Evolutionary conservation across 208 protist species (phyloP).

Genomic region (Herpetomonas tarakana): DNA sequence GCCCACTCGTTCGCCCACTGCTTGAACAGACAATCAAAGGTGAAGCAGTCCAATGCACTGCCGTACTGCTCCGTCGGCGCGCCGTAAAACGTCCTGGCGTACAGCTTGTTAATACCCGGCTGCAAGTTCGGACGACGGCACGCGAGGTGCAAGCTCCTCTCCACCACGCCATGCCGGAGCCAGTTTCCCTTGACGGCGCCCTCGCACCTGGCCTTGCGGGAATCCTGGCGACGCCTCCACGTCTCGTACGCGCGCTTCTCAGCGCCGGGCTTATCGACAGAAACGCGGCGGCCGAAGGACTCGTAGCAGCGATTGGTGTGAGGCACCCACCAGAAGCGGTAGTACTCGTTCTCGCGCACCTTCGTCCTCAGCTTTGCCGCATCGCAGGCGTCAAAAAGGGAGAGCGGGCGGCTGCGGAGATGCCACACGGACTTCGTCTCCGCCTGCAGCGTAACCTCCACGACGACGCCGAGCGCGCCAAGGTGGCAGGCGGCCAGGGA

Average conservation of each 20-base stretch:
- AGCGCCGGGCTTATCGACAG: slow-evolving; percentile 3
- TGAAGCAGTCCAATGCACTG: slow-evolving; percentile 60
- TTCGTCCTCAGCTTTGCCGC: slow-evolving; percentile 26
- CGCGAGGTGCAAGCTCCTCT: slow-evolving; percentile 42
- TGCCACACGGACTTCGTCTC: slow-evolving; percentile 47
- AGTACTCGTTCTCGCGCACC: slow-evolving; percentile 41
- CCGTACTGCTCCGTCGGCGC: slow-evolving; percentile 39
- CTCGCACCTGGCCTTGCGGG: slow-evolving; percentile 7
- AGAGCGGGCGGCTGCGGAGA: slow-evolving; percentile 37
- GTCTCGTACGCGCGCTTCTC: slow-evolving; percentile 12
- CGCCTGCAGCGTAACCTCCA: slow-evolving; percentile 51
- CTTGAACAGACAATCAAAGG: slow-evolving; percentile 77
- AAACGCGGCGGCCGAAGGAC: slow-evolving; percentile 38
- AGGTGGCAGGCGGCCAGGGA: slow-evolving; percentile 59
- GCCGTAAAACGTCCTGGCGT: slow-evolving; percentile 39
- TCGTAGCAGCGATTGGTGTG: slow-evolving; percentile 75
- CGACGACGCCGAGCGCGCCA: slow-evolving; percentile 59
- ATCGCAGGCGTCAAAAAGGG: slow-evolving; percentile 31
- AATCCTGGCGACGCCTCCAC: slow-evolving; percentile 14
- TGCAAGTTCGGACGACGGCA: slow-evolving; percentile 43
- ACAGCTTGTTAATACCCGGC: slow-evolving; percentile 59
- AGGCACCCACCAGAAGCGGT: slow-evolving; percentile 80
- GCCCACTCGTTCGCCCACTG: slow-evolving; percentile 85
- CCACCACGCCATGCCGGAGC: slow-evolving; percentile 50
- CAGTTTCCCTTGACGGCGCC: slow-evolving; percentile 33